A percentile compares a stretch with the other conserved stretches of the same genome.
Conservation (phyloP, 495 filamentous ascomycete genomes). For the Acidomyces sp. region DNA sequence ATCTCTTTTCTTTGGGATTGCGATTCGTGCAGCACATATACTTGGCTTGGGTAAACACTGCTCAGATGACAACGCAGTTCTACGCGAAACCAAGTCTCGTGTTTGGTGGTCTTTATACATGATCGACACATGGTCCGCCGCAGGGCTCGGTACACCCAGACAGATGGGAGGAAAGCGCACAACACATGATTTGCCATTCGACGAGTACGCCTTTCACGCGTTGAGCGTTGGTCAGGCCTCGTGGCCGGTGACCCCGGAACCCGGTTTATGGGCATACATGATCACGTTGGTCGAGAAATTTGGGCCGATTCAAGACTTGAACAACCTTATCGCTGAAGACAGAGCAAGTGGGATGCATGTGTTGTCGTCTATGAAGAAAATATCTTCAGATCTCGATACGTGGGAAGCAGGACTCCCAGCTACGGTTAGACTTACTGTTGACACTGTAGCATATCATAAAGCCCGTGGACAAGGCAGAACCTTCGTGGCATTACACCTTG, state of each 20-base stretch:
- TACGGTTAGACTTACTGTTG: constrained; percentile 23
- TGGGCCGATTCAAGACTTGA: constrained; percentile 11
- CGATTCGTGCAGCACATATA: constrained; percentile 23
- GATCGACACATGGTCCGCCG: constrained; percentile 34
- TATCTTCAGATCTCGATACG: not conserved
- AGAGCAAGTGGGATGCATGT: not conserved
- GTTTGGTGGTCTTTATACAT: constrained; percentile 35
- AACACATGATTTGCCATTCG: constrained; percentile 5
- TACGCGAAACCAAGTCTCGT: constrained; percentile 18
- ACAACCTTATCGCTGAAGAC: not conserved
- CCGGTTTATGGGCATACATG: constrained; percentile 14
- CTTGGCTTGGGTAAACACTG: constrained; percentile 15
- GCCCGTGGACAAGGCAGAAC: constrained; percentile 29
- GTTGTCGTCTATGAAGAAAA: not conserved
- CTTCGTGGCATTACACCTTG: constrained; percentile 32
- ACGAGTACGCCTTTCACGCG: constrained; percentile 1
- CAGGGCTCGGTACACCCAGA: constrained; percentile 28
- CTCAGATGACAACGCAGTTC: constrained; percentile 10
- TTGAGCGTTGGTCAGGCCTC: not conserved
- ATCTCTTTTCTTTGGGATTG: constrained; percentile 22
- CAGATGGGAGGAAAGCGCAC: constrained; percentile 10
- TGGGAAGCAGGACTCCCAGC: constrained; percentile 3
- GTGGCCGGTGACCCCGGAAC: not conserved
- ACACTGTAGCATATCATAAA: constrained; percentile 23
- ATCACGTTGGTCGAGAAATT: constrained; percentile 13